Percentiles rank a stretch among this genome's conserved stretches.
Evolutionary conservation across 1,139 yeast species (phyloP).

Genomic region (Candida sojae): DNA sequence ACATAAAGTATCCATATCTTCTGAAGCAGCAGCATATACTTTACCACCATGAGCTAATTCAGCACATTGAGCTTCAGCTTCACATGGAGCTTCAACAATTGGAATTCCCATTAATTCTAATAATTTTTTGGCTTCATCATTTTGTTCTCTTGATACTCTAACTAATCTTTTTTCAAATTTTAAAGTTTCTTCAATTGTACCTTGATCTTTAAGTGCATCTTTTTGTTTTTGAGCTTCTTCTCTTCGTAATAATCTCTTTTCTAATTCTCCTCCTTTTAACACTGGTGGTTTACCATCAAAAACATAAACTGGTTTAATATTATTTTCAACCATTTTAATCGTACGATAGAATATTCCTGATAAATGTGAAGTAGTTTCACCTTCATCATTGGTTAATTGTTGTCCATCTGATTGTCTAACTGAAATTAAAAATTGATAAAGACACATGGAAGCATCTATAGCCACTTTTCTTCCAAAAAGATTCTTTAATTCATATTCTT

Average conservation of each 20-base stretch:
- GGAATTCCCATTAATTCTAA: slow-evolving; percentile 93
- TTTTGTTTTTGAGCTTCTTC: slow-evolving; percentile 81
- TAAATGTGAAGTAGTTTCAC: slow-evolving; percentile 92
- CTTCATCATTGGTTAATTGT: slow-evolving; percentile 81
- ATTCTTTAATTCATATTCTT: slow-evolving; percentile 77
- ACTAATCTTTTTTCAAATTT: slow-evolving; percentile 87
- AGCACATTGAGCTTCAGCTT: slow-evolving; percentile 99
- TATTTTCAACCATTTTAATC: slow-evolving; percentile 81
- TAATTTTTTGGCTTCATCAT: slow-evolving; percentile 86
- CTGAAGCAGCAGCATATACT: slow-evolving; percentile 97
- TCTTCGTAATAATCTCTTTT: slow-evolving; percentile 76
- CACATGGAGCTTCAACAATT: slow-evolving; percentile 90
- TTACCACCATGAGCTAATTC: slow-evolving; percentile 83
- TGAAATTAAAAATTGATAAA: slow-evolving; percentile 91
- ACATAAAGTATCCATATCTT: slow-evolving; percentile 98
- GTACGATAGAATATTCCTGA: slow-evolving; percentile 97
- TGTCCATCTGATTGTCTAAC: slow-evolving; percentile 98
- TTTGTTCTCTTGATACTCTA: slow-evolving; percentile 83
- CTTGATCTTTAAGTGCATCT: slow-evolving; percentile 75
- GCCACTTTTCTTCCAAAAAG: slow-evolving; percentile 95
- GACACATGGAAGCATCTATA: slow-evolving; percentile 86
- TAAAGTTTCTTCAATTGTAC: slow-evolving; percentile 74
- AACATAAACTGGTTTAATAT: slow-evolving; percentile 93
- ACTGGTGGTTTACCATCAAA: slow-evolving; percentile 97
- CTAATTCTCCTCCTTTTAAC: slow-evolving; percentile 89